These are phyloP conservation scores for Zygnema cylindricum DNA, from an alignment of 139 green algal genomes.

Conservation along the genomic window DNA sequence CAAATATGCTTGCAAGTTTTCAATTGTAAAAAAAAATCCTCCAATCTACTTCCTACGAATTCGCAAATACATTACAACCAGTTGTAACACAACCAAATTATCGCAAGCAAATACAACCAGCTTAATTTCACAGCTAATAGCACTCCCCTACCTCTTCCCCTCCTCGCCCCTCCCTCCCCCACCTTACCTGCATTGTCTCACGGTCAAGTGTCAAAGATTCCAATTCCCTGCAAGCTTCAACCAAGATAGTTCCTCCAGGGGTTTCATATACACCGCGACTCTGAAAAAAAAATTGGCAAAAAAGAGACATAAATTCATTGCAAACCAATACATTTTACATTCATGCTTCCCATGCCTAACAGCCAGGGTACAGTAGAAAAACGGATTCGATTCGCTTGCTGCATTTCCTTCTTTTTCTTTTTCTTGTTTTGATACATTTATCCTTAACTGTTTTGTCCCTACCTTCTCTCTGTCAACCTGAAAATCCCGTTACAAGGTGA, in stretches of 20 bases:
- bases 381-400: too few relatives aligned
- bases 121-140: background rate
- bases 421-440: too few relatives aligned
- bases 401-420: too few relatives aligned
- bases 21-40: background rate
- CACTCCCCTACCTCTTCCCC: background rate
- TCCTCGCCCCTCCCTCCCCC: too few relatives aligned
- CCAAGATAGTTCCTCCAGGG: constrained; percentile 93
- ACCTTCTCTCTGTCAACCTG: too few relatives aligned
- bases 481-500: too few relatives aligned
- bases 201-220: constrained; percentile 56
- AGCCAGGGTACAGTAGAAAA: too few relatives aligned
- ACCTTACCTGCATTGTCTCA: constrained; percentile 54
- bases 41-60: background rate
- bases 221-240: constrained; percentile 69
- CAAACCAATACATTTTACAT: too few relatives aligned
- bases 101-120: background rate
- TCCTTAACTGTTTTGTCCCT: too few relatives aligned
- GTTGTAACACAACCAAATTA: background rate
- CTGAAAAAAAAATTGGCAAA: constrained; percentile 66
- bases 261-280: constrained; percentile 97
- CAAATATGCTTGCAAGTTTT: background rate
- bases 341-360: too few relatives aligned
- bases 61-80: background rate
- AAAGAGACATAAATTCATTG: constrained; percentile 22